Conservation (phyloP, 2,329 filamentous ascomycete species). For the Aspergillus latus region DNA sequence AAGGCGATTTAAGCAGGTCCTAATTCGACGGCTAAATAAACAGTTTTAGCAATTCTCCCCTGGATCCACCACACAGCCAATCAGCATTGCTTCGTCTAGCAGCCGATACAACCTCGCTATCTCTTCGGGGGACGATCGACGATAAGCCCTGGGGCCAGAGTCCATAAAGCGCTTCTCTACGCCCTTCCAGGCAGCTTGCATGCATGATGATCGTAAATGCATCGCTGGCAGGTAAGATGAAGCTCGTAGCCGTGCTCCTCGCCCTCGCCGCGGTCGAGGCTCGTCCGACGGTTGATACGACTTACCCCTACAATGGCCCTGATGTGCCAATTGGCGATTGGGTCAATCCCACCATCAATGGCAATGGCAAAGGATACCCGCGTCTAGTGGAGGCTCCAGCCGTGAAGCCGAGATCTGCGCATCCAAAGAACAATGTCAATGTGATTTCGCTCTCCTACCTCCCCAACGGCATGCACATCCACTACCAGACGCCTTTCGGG, state of each 20-base stretch:
- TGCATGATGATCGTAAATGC: neutral
- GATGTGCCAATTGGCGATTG: conserved; percentile 52
- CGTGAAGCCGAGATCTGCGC: conserved; percentile 45
- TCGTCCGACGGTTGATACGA: conserved; percentile 40
- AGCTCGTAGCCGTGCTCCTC: neutral
- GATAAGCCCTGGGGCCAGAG: neutral
- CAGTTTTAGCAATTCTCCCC: too few species aligned
- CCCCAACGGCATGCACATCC: conserved; percentile 52
- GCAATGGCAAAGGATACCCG: conserved; percentile 54
- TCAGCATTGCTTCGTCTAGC: too few species aligned
- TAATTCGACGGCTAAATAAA: too few species aligned
- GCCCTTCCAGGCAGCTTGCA: neutral
- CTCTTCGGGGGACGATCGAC: neutral
- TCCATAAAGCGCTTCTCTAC: neutral
- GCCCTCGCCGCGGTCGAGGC: conserved; percentile 18
- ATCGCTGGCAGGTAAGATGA: neutral
- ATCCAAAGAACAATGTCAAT: conserved; percentile 55
- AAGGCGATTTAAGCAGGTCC: too few species aligned
- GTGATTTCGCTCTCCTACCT: conserved; percentile 53
- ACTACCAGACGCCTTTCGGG: conserved; percentile 57
- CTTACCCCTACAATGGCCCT: conserved; percentile 52
- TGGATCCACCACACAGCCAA: too few species aligned
- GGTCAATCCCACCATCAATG: conserved; percentile 52
- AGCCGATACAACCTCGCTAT: neutral
- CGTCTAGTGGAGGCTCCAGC: conserved; percentile 53